phyloP scores from a whole-genome alignment of 2,329 filamentous ascomycete species.

The Arachnomyces sp. region DNA sequence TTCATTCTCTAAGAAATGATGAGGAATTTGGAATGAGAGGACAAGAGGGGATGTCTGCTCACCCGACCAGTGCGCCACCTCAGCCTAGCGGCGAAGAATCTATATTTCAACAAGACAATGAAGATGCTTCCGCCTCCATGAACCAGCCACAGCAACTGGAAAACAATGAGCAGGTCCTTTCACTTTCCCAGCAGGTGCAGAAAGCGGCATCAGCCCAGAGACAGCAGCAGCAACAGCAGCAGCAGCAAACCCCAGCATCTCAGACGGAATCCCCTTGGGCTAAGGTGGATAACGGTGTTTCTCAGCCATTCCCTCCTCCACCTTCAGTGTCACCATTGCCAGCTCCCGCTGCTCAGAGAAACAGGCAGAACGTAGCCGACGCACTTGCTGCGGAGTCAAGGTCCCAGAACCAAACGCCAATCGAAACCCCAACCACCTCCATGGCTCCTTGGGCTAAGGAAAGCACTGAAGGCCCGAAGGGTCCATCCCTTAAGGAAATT shows the following conservation, averaged over 20 bases:
- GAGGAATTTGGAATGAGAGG: conserved; percentile 43
- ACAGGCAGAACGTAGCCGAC: conserved; percentile 75
- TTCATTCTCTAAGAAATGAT: conserved; percentile 67
- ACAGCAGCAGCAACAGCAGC: conserved; percentile 28
- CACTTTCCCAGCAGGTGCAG: conserved; percentile 76
- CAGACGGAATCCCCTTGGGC: conserved; percentile 49
- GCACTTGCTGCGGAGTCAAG: conserved; percentile 55
- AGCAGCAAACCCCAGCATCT: conserved; percentile 29
- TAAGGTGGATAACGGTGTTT: conserved; percentile 58
- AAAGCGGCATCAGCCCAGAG: conserved; percentile 51
- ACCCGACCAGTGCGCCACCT: conserved; percentile 33
- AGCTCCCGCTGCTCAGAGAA: conserved; percentile 80
- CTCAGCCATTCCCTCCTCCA: conserved; percentile 60
- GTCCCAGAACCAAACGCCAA: conserved; percentile 70
- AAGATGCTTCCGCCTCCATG: conserved; percentile 40
- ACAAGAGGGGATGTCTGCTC: conserved; percentile 19
- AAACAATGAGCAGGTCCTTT: conserved; percentile 41
- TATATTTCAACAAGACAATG: conserved; percentile 13
- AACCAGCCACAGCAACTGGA: conserved; percentile 8
- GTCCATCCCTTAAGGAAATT: conserved; percentile 90
- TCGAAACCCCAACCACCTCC: conserved; percentile 59
- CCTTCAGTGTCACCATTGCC: conserved; percentile 75
- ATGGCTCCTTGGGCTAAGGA: conserved; percentile 95
- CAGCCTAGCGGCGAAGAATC: conserved; percentile 21
- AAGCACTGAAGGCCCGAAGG: conserved; percentile 62